A percentile compares a stretch with the other conserved stretches of the same genome.
These are phyloP conservation scores for Protea cynaroides DNA, from an alignment of 164 flowering plant genomes.

Conservation along the genomic window DNA sequence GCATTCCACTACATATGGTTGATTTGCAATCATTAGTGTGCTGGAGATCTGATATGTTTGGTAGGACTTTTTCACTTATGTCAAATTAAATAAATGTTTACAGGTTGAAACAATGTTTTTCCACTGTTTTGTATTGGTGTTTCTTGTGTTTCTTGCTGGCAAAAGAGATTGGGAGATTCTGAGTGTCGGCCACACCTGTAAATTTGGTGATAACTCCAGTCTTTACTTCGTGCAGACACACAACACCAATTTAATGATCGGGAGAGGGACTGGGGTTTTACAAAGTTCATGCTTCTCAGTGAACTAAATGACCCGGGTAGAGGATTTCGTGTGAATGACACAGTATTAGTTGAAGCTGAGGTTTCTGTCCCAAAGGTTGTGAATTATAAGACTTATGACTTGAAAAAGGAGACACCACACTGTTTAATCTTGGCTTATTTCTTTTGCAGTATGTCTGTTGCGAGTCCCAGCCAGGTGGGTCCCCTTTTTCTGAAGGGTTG, in stretches of 20 bases:
- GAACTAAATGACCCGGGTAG: slow-evolving; percentile 69
- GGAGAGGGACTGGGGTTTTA: slow-evolving; percentile 93
- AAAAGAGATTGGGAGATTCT: too few relatives aligned
- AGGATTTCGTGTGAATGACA: slow-evolving; percentile 78
- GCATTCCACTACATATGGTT: too few relatives aligned
- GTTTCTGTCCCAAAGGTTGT: slow-evolving; percentile 65
- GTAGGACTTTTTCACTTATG: background rate
- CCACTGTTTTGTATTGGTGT: too few relatives aligned
- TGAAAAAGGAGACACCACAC: slow-evolving; percentile 93
- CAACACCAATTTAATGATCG: slow-evolving; percentile 84
- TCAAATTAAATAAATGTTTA: background rate
- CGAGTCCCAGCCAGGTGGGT: too few relatives aligned
- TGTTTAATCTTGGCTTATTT: too few relatives aligned
- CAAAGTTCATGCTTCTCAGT: slow-evolving; percentile 84
- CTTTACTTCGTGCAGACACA: slow-evolving; percentile 50
- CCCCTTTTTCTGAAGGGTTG: too few relatives aligned
- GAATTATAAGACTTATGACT: slow-evolving; percentile 84
- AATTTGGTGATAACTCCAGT: slow-evolving; percentile 3
- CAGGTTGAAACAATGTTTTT: background rate
- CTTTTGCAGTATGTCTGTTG: too few relatives aligned
- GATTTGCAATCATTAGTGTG: too few relatives aligned
- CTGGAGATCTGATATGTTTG: too few relatives aligned
- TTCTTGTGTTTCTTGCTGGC: too few relatives aligned
- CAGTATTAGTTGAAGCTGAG: slow-evolving; percentile 67
- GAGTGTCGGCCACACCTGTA: background rate